Evolutionary conservation across 352 stramenopile species (phyloP).

Genomic region (Globisporangium echinulatum): DNA sequence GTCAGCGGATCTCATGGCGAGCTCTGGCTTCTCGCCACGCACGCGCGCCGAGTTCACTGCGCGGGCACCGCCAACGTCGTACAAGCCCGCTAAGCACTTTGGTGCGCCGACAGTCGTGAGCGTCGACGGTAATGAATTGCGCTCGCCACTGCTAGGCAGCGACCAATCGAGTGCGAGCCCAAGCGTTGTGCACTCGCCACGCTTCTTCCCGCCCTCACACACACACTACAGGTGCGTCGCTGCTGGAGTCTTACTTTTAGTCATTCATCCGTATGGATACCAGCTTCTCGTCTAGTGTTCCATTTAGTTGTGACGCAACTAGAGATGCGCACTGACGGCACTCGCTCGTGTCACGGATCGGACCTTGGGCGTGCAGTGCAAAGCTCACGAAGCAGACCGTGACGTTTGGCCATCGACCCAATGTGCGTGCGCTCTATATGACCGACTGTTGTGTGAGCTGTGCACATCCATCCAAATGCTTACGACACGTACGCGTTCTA

Average conservation of each 20-base stretch:
- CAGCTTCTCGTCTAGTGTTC: too few relatives aligned
- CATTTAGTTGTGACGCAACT: too few relatives aligned
- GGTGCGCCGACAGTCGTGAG: conserved; percentile 35
- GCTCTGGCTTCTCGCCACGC: conserved; percentile 39
- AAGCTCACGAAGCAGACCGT: conserved; percentile 38
- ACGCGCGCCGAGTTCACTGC: conserved; percentile 48
- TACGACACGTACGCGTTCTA: too few relatives aligned
- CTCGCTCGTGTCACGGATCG: too few relatives aligned
- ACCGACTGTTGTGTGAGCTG: background rate
- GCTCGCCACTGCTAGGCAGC: conserved; percentile 10
- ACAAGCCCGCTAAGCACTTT: conserved; percentile 33
- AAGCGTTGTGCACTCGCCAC: conserved; percentile 13
- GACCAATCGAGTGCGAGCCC: background rate
- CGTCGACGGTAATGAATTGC: conserved; percentile 39
- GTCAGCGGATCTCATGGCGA: conserved; percentile 46
- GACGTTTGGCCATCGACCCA: conserved; percentile 69
- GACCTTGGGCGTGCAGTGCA: conserved; percentile 9
- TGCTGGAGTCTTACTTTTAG: background rate
- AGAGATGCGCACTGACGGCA: too few relatives aligned
- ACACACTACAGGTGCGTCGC: conserved; percentile 30
- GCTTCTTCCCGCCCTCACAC: conserved; percentile 15
- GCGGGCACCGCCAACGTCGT: conserved; percentile 27
- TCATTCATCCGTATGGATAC: background rate
- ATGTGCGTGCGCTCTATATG: background rate
- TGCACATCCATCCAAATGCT: conserved; percentile 6